These are phyloP conservation scores for Rosa hybrid DNA, from an alignment of 331 rosid species.

Conservation along the genomic window DNA sequence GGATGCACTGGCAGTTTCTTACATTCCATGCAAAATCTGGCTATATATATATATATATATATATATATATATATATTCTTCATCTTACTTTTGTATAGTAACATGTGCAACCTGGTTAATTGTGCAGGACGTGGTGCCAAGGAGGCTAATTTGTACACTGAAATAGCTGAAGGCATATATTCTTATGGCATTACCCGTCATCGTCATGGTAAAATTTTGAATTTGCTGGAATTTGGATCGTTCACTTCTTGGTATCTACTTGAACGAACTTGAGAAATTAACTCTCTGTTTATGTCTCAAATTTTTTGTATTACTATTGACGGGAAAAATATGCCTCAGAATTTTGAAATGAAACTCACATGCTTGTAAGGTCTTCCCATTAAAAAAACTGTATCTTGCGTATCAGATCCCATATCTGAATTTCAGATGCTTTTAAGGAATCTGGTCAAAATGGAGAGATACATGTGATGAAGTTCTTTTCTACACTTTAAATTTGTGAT, in stretches of 20 bases:
- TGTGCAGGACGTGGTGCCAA: constrained; percentile 79
- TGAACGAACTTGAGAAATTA: background rate
- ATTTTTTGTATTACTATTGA: background rate
- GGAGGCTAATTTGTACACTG: constrained; percentile 81
- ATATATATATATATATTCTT: constrained; percentile 2
- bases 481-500: background rate
- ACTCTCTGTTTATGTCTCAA: background rate
- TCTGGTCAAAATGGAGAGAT: background rate
- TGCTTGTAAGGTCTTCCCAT: background rate
- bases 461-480: background rate
- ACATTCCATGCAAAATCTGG: constrained; percentile 10
- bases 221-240: constrained; percentile 9
- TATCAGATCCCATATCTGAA: background rate
- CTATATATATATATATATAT: constrained; percentile 6
- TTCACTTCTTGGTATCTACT: background rate
- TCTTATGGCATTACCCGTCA: constrained; percentile 88
- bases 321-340: background rate
- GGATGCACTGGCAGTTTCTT: constrained; percentile 30
- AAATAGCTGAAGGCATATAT: constrained; percentile 85
- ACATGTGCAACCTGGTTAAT: constrained; percentile 32
- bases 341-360: background rate
- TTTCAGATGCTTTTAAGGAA: background rate
- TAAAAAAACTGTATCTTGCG: background rate
- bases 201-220: constrained; percentile 74
- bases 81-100: constrained; percentile 12